Conservation (phyloP, 2,329 filamentous ascomycete genomes). For the Monosporascus sp. region DNA sequence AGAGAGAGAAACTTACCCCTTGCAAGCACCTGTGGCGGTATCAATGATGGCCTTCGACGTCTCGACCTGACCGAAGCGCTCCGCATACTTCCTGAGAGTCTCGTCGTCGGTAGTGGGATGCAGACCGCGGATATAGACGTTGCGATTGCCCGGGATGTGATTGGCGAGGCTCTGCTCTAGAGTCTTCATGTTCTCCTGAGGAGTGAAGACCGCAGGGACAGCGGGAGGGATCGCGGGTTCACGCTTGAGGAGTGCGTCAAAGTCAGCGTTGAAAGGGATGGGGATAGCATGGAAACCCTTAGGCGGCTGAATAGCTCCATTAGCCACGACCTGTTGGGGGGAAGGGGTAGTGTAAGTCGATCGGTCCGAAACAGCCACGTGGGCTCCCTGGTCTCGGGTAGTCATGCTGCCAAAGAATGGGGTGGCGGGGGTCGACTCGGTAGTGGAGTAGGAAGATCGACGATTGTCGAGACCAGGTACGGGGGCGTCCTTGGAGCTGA, state of each 20-base stretch:
- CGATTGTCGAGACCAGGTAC: constrained; percentile 61
- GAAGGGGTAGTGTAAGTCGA: constrained; percentile 64
- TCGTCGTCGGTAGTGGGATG: constrained; percentile 94
- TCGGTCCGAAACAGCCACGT: constrained; percentile 55
- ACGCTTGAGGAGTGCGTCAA: constrained; percentile 64
- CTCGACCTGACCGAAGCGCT: constrained; percentile 87
- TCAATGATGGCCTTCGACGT: constrained; percentile 99
- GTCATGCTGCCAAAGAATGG: constrained; percentile 57
- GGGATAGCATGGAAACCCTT: constrained; percentile 34
- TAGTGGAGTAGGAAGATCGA: constrained; percentile 63
- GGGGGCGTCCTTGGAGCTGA: constrained; percentile 51
- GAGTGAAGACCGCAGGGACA: constrained; percentile 83
- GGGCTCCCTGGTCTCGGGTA: constrained; percentile 55
- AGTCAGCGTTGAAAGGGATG: constrained; percentile 39
- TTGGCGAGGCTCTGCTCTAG: constrained; percentile 94
- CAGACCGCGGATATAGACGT: constrained; percentile 96
- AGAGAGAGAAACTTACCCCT: constrained; percentile 61
- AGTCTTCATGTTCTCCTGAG: constrained; percentile 79
- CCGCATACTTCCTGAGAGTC: constrained; percentile 74
- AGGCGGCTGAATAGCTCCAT: constrained; percentile 29
- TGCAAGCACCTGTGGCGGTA: constrained; percentile 86
- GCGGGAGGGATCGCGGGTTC: constrained; percentile 82
- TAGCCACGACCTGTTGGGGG: constrained; percentile 51
- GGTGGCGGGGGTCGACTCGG: constrained; percentile 60
- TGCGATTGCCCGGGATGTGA: constrained; percentile 83